Conservation (phyloP, 345 rosid species). For the Mallotus nudiflorus region DNA sequence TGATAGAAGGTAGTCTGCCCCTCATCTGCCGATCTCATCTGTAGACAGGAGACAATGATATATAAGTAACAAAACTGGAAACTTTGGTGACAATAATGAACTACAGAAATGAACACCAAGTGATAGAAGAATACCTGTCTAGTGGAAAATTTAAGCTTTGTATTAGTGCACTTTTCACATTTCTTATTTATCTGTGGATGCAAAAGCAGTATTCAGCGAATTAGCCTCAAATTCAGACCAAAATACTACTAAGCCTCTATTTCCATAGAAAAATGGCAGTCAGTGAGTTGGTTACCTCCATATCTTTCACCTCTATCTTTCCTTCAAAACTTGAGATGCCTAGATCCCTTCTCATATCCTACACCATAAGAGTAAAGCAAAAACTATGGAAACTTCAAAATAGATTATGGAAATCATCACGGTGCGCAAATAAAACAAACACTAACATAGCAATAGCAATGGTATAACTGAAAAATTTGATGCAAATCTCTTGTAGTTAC, state of each 20-base stretch:
- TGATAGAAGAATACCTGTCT: constrained; percentile 18
- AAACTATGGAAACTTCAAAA: neutral
- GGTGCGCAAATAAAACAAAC: too few relatives aligned
- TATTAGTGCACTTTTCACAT: constrained; percentile 24
- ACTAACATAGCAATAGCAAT: too few relatives aligned
- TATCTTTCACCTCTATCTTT: constrained; percentile 31
- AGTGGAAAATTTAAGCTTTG: constrained; percentile 25
- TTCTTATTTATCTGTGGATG: constrained; percentile 21
- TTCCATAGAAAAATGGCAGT: neutral
- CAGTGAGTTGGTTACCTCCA: constrained; percentile 22
- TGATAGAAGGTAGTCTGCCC: constrained; percentile 30
- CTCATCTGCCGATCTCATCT: constrained; percentile 32
- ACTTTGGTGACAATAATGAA: neutral
- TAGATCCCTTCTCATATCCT: constrained; percentile 30
- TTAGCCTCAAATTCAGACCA: neutral
- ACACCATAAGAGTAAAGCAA: neutral
- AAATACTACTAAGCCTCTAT: too few relatives aligned
- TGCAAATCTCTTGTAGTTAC: too few relatives aligned
- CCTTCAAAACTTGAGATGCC: constrained; percentile 30
- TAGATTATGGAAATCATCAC: neutral
- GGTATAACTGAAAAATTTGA: too few relatives aligned
- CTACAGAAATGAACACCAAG: neutral
- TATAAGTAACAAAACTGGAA: neutral
- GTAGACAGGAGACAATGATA: constrained; percentile 1
- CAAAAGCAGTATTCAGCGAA: neutral